phyloP scores from a whole-genome alignment of 2,329 filamentous ascomycete genomes.

The Claviceps paspali region DNA sequence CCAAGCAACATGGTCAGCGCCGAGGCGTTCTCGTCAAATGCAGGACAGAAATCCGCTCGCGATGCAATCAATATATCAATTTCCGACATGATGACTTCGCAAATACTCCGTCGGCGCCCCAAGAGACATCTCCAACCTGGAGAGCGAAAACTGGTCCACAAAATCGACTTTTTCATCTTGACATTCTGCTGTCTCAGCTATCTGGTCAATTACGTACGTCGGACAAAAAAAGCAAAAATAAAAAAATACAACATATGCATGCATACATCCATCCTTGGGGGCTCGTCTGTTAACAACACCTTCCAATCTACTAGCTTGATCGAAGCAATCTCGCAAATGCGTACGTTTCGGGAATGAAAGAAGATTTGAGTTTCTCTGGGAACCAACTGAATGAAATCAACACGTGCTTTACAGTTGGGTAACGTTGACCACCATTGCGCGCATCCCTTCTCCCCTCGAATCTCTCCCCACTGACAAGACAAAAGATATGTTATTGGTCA shows the following conservation, averaged over 20 bases:
- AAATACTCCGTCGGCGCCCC: constrained; percentile 18
- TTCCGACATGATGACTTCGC: constrained; percentile 9
- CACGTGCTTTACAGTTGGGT: constrained; percentile 43
- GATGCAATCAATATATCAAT: no score
- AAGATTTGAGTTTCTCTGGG: constrained; percentile 32
- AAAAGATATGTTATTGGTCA: constrained; percentile 36
- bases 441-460: no score
- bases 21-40: no score
- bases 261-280: no score
- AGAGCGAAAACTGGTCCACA: constrained; percentile 33
- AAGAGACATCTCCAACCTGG: constrained; percentile 19
- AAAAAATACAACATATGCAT: no score
- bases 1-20: no score
- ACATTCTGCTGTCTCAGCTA: constrained; percentile 6
- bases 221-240: not conserved
- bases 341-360: constrained; percentile 29
- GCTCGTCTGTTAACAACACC: not conserved
- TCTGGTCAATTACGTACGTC: constrained; percentile 4
- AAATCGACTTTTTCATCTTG: constrained; percentile 32
- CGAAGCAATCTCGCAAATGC: constrained; percentile 23
- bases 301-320: constrained; percentile 11
- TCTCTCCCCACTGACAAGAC: not conserved
- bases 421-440: no score
- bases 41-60: no score
- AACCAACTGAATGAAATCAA: constrained; percentile 33